Conservation (phyloP, 129 eudicot genomes). For the Centella asiatica region DNA sequence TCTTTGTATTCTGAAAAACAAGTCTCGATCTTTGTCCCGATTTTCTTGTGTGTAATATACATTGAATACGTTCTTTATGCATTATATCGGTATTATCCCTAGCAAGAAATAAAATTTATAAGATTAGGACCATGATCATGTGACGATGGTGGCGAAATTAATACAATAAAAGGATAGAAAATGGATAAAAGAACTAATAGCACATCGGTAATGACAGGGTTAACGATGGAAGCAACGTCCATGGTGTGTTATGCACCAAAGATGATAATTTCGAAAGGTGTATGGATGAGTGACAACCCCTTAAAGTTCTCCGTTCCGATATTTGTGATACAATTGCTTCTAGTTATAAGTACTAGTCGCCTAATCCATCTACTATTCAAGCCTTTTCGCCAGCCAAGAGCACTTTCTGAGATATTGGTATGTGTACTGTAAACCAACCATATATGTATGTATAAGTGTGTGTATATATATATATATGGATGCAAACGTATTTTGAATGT, state of each 20-base stretch:
- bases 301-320: conserved; percentile 20
- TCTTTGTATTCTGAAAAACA: neutral
- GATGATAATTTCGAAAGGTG: conserved; percentile 13
- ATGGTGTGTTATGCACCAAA: conserved; percentile 19
- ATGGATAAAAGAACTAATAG: too few relatives aligned
- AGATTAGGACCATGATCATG: too few relatives aligned
- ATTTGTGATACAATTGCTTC: conserved; percentile 12
- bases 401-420: conserved; percentile 23
- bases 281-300: conserved; percentile 10
- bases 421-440: too few relatives aligned
- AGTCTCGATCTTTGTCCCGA: too few relatives aligned
- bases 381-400: conserved; percentile 25
- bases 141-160: too few relatives aligned
- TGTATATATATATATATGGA: neutral
- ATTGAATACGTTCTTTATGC: too few relatives aligned
- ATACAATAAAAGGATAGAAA: too few relatives aligned
- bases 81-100: too few relatives aligned
- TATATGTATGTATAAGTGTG: too few relatives aligned
- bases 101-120: too few relatives aligned
- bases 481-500: neutral
- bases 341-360: conserved; percentile 7
- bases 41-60: too few relatives aligned
- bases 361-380: conserved; percentile 11
- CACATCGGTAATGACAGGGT: neutral
- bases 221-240: neutral